phyloP scores from a whole-genome alignment of 257 asterid species.

The Solanum pennellii region DNA sequence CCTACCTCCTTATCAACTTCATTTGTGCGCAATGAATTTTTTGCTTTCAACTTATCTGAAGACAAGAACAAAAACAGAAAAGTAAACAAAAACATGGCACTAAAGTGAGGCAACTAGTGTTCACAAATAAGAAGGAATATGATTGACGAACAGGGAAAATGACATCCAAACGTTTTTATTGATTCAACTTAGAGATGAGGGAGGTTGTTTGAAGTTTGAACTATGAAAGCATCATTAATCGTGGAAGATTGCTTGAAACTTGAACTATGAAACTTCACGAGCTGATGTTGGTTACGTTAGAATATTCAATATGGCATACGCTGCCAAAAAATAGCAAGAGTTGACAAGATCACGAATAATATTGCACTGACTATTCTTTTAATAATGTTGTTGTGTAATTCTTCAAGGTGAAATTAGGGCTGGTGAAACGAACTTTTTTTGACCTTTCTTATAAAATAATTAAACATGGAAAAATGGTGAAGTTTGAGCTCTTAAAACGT shows the following conservation, averaged over 20 bases:
- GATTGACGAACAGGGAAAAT: background rate
- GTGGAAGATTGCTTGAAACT: background rate
- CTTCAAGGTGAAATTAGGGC: too few relatives aligned
- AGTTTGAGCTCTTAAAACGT: too few relatives aligned
- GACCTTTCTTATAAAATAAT: too few relatives aligned
- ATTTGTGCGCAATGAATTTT: background rate
- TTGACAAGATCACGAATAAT: background rate
- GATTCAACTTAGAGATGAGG: background rate
- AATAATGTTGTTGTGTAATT: too few relatives aligned
- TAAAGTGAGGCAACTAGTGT: background rate
- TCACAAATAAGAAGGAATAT: background rate
- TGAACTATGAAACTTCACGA: background rate
- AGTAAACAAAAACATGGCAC: background rate
- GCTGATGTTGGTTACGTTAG: background rate
- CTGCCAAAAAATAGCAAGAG: background rate
- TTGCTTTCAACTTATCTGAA: constrained; percentile 29
- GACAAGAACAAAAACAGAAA: background rate
- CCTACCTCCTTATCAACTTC: constrained; percentile 41
- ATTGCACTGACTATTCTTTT: too few relatives aligned
- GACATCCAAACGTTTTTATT: background rate
- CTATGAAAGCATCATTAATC: background rate
- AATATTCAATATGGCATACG: background rate
- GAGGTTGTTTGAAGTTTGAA: background rate
- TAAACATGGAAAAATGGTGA: too few relatives aligned
- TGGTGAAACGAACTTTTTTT: too few relatives aligned